phyloP scores from a whole-genome alignment of 768 basidiomycete genomes.

The Xerocomellus amylosporus region DNA sequence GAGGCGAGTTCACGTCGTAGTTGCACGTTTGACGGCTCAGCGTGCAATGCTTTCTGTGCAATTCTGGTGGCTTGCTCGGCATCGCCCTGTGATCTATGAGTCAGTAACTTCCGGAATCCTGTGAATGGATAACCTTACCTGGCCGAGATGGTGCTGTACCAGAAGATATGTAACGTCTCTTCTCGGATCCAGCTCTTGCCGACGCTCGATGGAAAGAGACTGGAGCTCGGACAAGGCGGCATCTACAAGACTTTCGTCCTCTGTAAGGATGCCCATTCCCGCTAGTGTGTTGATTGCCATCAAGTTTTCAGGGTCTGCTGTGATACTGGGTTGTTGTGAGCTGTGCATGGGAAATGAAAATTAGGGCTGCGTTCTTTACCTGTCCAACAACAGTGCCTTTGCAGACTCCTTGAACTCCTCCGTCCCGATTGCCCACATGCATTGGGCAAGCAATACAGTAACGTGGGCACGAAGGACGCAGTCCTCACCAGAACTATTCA shows the following conservation, averaged over 20 bases:
- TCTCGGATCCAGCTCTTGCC: constrained; percentile 63
- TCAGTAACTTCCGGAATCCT: neutral
- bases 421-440: constrained; percentile 77
- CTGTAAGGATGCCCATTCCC: constrained; percentile 83
- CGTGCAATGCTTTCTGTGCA: constrained; percentile 55
- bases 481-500: constrained; percentile 53
- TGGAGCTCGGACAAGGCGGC: constrained; percentile 84
- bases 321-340: constrained; percentile 52
- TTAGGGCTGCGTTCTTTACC: constrained; percentile 48
- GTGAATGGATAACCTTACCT: constrained; percentile 43
- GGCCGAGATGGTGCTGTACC: constrained; percentile 66
- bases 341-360: neutral
- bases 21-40: constrained; percentile 51
- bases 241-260: constrained; percentile 77
- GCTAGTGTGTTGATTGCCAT: constrained; percentile 80
- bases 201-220: constrained; percentile 61
- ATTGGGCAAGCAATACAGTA: constrained; percentile 76
- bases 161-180: constrained; percentile 72
- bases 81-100: constrained; percentile 41
- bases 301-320: constrained; percentile 73
- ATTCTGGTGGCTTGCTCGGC: constrained; percentile 46
- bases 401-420: constrained; percentile 76
- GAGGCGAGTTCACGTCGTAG: constrained; percentile 53
- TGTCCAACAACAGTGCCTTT: constrained; percentile 75
- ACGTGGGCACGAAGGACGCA: constrained; percentile 59